A percentile compares a stretch with the other conserved stretches of the same genome.
Evolutionary conservation across 768 basidiomycete species (phyloP).

Genomic region (Mycena leptocephala): DNA sequence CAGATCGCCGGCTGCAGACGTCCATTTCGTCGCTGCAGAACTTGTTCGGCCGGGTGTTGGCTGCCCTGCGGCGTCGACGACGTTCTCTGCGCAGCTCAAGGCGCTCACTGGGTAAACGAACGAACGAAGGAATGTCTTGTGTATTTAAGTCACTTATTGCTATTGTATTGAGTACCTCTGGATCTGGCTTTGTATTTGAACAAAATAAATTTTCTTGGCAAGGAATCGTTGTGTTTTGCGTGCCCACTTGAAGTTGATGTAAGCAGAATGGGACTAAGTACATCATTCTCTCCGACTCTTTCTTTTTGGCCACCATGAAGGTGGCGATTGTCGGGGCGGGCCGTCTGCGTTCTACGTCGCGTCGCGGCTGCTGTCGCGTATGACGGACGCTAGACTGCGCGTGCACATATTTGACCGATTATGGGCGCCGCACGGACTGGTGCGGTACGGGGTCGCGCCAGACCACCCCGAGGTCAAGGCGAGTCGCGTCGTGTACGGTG

Average conservation of each 20-base stretch:
- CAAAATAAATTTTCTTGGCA: constrained; percentile 11
- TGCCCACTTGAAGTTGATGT: too few species aligned
- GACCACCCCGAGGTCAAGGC: constrained; percentile 99
- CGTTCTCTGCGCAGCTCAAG: constrained; percentile 56
- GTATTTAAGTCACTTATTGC: neutral
- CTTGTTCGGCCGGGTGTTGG: constrained; percentile 77
- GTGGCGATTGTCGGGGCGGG: constrained; percentile 94
- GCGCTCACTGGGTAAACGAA: constrained; percentile 44
- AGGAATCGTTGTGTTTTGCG: neutral
- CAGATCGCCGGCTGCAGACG: constrained; percentile 70
- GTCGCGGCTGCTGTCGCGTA: constrained; percentile 81
- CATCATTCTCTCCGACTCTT: too few species aligned
- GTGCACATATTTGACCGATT: constrained; percentile 94
- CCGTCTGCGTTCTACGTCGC: constrained; percentile 98
- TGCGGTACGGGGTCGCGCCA: constrained; percentile 96
- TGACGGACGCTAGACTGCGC: constrained; percentile 60
- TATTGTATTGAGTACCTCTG: constrained; percentile 1
- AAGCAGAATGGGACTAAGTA: too few species aligned
- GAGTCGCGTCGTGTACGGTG: constrained; percentile 33
- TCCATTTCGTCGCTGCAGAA: constrained; percentile 81
- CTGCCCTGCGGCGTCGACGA: constrained; percentile 56
- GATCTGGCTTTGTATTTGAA: neutral
- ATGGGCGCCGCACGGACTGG: constrained; percentile 96
- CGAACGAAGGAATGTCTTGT: neutral
- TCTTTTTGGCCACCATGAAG: too few species aligned